Evolutionary conservation across 306 rosid genomes (phyloP).

Genomic region (Dryas drummondii): DNA sequence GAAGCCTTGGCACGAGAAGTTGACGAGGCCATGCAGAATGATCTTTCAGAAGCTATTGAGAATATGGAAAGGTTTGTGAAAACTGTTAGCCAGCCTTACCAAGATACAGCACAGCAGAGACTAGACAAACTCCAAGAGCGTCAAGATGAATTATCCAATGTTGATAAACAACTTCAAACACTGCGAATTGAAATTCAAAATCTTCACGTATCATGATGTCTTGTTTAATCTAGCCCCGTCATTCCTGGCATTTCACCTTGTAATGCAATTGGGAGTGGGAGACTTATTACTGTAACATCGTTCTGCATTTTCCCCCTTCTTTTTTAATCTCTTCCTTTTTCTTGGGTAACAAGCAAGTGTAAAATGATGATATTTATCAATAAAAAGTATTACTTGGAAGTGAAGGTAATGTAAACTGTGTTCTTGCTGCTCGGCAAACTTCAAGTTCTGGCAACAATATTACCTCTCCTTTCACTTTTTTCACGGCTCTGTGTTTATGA

Average conservation of each 20-base stretch:
- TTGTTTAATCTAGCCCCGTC: not conserved
- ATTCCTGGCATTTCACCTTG: not conserved
- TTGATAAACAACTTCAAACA: conserved; percentile 63
- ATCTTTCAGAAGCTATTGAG: conserved; percentile 59
- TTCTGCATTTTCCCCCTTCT: not conserved
- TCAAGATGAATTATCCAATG: conserved; percentile 60
- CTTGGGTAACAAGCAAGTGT: conserved; percentile 13
- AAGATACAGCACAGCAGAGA: conserved; percentile 64
- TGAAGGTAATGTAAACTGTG: not conserved
- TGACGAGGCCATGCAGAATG: conserved; percentile 88
- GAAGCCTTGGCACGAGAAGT: conserved; percentile 68
- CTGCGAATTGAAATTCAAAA: conserved; percentile 78
- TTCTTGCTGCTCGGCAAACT: not conserved
- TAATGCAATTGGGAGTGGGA: not conserved
- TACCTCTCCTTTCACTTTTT: not conserved
- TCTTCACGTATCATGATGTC: conserved; percentile 62
- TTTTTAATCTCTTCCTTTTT: not conserved
- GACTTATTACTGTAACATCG: not conserved
- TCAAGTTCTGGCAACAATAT: not conserved
- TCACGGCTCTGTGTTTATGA: not conserved
- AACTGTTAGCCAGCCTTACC: conserved; percentile 65
- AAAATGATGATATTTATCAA: not conserved
- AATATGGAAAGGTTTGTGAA: conserved; percentile 59
- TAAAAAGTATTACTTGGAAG: not conserved
- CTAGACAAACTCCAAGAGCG: conserved; percentile 57